Evolutionary conservation across 2,329 filamentous ascomycete species (phyloP), one percentile per base, ranked within the genome.

Genomic region (Diaporthe sp.): DNA sequence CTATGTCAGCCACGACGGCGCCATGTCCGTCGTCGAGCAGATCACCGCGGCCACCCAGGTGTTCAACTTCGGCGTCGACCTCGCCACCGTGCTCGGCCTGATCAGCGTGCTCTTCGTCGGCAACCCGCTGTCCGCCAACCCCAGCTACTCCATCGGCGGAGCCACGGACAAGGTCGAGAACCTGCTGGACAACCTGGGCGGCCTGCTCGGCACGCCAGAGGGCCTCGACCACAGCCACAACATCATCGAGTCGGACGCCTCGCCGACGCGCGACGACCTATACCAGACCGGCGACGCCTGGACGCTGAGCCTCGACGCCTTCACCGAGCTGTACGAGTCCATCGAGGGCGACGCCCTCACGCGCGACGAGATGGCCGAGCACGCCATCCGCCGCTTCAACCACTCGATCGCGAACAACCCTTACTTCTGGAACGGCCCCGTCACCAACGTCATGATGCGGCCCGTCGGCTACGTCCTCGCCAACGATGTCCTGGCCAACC

Each of bases 321-420:
- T 81, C 74, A 68, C 78, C n/a, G 71, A 73, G 19, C 70, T 81
- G 13, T 80, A 78, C 61, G 74, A 76, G 61, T 66, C 60, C 42
- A 66, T 66, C 42, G 61, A 35, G 61, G 42, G 61, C 0, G 30
- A 66, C 2, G 60, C 28, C 0, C 40, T 66, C 60, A 66, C 60
- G 25, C 68, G 76, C 35, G 74, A 77, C 50, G 55, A 73, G 45
- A 72, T 88, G 50, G 86, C 80, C 12, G 78, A 84, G 40, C 85
- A 86, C 52, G 85, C 86, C 25, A 82, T 83, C 22, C 86, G 88
- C 8, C 88, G 86, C 77, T 77, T 87, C 22, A 81, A 89, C 76
- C 60, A 66, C 60, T 81, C 80, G 15, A 77, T 82, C 38, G 70
- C 74, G 28, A 80, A 77, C 7, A 83, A 83, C 73, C 81, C 80